Conservation (phyloP, 176 grass and related monocot species). For the Zea luxurians region DNA sequence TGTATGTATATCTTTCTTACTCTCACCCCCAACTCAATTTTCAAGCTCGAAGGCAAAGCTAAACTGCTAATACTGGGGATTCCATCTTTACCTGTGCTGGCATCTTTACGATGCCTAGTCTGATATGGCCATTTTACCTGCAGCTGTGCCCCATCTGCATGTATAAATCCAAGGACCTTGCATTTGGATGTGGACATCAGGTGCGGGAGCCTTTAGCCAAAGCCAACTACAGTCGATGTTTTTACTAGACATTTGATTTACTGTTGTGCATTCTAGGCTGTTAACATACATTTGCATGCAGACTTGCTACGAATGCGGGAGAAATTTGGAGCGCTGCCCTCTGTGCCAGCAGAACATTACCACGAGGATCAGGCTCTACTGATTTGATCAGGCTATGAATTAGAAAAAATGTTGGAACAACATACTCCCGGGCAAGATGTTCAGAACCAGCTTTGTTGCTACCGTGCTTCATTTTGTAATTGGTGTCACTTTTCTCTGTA, state of each 20-base stretch:
- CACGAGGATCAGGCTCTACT: slow-evolving; percentile 91
- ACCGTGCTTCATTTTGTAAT: slow-evolving; percentile 9
- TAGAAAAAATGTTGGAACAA: slow-evolving; percentile 27
- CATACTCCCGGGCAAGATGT: slow-evolving; percentile 15
- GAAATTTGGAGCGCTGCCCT: slow-evolving; percentile 69
- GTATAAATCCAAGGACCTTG: slow-evolving; percentile 86
- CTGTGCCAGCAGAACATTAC: slow-evolving; percentile 78
- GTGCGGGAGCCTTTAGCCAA: slow-evolving; percentile 39
- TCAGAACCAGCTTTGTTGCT: slow-evolving; percentile 11
- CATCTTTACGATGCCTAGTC: background rate
- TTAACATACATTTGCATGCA: slow-evolving; percentile 43
- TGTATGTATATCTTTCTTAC: slow-evolving; percentile 42
- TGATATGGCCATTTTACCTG: slow-evolving; percentile 12
- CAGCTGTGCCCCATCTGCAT: slow-evolving; percentile 91
- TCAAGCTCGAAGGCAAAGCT: background rate
- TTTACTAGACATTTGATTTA: background rate
- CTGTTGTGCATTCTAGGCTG: background rate
- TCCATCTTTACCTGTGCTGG: background rate
- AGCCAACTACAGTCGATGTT: slow-evolving; percentile 2
- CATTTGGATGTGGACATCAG: slow-evolving; percentile 98
- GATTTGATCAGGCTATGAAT: slow-evolving; percentile 31
- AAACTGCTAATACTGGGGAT: background rate
- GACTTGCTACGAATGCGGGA: slow-evolving; percentile 87
- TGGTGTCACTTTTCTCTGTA: background rate
- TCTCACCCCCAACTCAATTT: background rate